Evolutionary conservation across 2,329 filamentous ascomycete genomes (phyloP), one percentile per base, ranked within the genome.

Genomic region (Hypocrella siamensis): DNA sequence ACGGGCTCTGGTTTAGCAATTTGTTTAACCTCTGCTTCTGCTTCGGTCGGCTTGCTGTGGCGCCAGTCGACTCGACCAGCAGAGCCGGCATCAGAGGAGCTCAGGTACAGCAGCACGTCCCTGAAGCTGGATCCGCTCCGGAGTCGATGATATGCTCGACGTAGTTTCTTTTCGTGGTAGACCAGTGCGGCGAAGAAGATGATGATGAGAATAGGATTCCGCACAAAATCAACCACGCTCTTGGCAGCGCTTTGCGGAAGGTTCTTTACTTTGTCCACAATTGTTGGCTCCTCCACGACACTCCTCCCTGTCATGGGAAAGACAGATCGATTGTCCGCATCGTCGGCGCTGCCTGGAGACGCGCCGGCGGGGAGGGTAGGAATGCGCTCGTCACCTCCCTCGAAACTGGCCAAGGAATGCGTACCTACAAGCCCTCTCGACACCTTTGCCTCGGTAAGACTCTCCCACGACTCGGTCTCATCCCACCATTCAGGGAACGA

Each of bases 361-460:
- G 28, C 15, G 14, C 51, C 47, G 4, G 51, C 52, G 3, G 57
- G 56, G 4, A 64, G 43, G 3, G 47, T 56, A 2, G 52, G 51
- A 4, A 53, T 45, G 17, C 61, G 57, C 14, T 51, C 45, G 4
- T 11, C 47, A 40, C 18, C 48, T 47, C 15, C 44, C 38, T 4
- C 51, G 45, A 7, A 46, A 35, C 2, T 47, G 47, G 19, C 72
- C 68, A 25, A 58, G 3, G 65, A 67, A 46, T 86, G 81, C 1
- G 77, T 78, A n/a, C 81, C 81, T 7, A 81, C 67, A 34, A 88
- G 56, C 2, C 65, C 73, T 34, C 71, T 65, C 9, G 67, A 64
- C 9, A 79, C 57, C 41, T 74, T 67, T 2, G 53, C 49, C 31
- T 53, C 46, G 28, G 46, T 52, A 26, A 60, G 42, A 12, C 51